Conservation (phyloP, 2,329 filamentous ascomycete species). For the Neoascochyta sp. region DNA sequence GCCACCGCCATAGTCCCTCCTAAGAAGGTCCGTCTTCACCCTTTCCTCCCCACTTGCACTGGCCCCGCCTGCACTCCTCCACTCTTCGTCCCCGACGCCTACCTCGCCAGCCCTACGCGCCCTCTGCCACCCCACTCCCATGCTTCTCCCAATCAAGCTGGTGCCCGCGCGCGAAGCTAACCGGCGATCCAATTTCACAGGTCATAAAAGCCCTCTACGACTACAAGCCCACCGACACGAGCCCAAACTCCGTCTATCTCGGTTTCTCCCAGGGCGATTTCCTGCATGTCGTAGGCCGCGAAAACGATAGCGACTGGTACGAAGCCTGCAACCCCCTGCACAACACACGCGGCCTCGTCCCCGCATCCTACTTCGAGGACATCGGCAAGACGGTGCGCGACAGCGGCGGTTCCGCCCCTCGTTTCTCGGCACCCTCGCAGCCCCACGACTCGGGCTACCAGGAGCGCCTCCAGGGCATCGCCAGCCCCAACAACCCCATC, state of each 20-base stretch:
- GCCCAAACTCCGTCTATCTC: slow-evolving; percentile 63
- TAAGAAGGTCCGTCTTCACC: slow-evolving; percentile 66
- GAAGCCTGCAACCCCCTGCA: slow-evolving; percentile 95
- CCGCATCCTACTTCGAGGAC: slow-evolving; percentile 88
- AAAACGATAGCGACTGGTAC: slow-evolving; percentile 95
- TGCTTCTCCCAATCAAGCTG: slow-evolving; percentile 11
- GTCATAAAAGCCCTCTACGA: slow-evolving; percentile 97
- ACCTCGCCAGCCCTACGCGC: slow-evolving; percentile 4
- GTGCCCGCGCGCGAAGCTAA: slow-evolving; percentile 25
- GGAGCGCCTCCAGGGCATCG: slow-evolving; percentile 44
- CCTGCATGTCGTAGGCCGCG: slow-evolving; percentile 94
- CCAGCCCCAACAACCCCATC: slow-evolving; percentile 29
- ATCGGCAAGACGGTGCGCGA: slow-evolving; percentile 90
- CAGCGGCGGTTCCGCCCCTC: slow-evolving; percentile 55
- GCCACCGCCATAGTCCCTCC: slow-evolving; percentile 85
- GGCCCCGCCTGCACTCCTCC: not conserved
- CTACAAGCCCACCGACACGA: slow-evolving; percentile 70
- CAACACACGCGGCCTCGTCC: slow-evolving; percentile 84
- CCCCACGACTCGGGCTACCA: slow-evolving; percentile 92
- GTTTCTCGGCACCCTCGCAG: slow-evolving; percentile 46
- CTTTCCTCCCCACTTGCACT: not conserved
- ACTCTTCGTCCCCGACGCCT: slow-evolving; percentile 1
- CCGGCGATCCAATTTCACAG: slow-evolving; percentile 47
- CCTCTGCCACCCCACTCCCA: slow-evolving; percentile 7
- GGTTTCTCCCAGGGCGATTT: slow-evolving; percentile 95